Percentiles rank a stretch among this genome's conserved stretches.
Evolutionary conservation across 1,284 basidiomycete species (phyloP).

Genomic region (Boletus mariae): DNA sequence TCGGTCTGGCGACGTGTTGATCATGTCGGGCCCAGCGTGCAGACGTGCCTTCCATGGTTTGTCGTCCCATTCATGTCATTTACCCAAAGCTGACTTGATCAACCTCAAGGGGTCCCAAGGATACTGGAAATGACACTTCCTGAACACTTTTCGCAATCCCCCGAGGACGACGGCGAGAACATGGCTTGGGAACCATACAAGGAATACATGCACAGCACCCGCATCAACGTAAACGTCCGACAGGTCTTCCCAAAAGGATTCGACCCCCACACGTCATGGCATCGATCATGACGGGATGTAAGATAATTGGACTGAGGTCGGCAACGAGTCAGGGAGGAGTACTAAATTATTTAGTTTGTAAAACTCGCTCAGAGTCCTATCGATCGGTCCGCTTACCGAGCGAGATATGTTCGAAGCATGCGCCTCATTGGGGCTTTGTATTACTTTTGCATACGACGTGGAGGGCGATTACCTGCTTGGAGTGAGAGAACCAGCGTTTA

Average conservation of each 20-base stretch:
- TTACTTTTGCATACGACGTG: background rate
- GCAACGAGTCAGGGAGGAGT: background rate
- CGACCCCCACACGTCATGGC: constrained; percentile 35
- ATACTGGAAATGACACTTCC: constrained; percentile 80
- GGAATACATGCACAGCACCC: constrained; percentile 59
- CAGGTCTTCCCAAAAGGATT: constrained; percentile 81
- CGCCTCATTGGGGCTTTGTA: background rate
- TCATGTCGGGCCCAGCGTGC: constrained; percentile 85
- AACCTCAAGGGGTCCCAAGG: constrained; percentile 70
- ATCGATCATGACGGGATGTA: background rate
- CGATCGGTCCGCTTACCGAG: constrained; percentile 11
- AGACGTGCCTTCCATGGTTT: constrained; percentile 83
- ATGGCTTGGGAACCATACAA: constrained; percentile 57
- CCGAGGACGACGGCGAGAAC: constrained; percentile 20
- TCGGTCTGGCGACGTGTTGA: constrained; percentile 84
- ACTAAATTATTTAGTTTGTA: background rate
- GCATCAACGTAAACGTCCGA: constrained; percentile 88
- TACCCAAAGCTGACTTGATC: background rate
- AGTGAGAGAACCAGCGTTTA: background rate
- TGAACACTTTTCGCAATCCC: constrained; percentile 43
- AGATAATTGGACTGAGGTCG: background rate
- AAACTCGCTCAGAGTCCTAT: constrained; percentile 4
- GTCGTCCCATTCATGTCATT: constrained; percentile 15
- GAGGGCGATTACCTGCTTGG: background rate
- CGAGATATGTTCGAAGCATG: constrained; percentile 8